Conservation (phyloP, 2,329 filamentous ascomycete species). For the Chaetomium globosum region DNA sequence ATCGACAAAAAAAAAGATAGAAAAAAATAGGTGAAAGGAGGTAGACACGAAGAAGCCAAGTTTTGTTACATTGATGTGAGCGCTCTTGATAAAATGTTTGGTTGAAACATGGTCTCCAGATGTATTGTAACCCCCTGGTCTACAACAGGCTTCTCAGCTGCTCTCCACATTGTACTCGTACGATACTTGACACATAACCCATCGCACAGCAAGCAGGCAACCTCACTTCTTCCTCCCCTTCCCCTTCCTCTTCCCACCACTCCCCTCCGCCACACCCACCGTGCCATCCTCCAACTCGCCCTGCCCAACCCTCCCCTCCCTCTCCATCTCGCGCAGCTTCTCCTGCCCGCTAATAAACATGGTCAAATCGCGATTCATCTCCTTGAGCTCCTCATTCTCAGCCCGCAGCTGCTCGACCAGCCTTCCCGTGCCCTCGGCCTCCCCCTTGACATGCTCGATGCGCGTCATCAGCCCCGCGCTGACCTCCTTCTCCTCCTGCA, state of each 20-base stretch:
- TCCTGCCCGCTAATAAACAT: slow-evolving; percentile 87
- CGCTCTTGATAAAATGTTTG: too few relatives aligned
- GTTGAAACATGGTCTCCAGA: not conserved
- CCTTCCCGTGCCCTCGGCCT: slow-evolving; percentile 58
- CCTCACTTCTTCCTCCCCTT: slow-evolving; percentile 23
- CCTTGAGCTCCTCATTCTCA: slow-evolving; percentile 73
- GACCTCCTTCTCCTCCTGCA: slow-evolving; percentile 85
- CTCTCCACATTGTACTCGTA: not conserved
- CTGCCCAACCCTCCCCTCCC: slow-evolving; percentile 59
- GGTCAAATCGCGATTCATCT: slow-evolving; percentile 82
- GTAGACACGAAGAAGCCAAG: too few relatives aligned
- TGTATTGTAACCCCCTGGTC: not conserved
- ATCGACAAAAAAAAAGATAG: too few relatives aligned
- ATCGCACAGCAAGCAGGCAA: not conserved
- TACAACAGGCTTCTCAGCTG: not conserved
- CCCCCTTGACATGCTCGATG: slow-evolving; percentile 72
- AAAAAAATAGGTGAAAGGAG: too few relatives aligned
- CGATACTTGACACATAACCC: not conserved
- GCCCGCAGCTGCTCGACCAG: slow-evolving; percentile 71
- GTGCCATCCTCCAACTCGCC: slow-evolving; percentile 77
- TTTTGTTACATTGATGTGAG: too few relatives aligned
- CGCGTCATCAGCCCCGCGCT: slow-evolving; percentile 77
- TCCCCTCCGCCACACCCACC: slow-evolving; percentile 57
- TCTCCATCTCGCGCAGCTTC: slow-evolving; percentile 72
- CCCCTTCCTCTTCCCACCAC: slow-evolving; percentile 49